A percentile compares a stretch with the other conserved stretches of the same genome.
Evolutionary conservation across 495 filamentous ascomycete species (phyloP).

Genomic region (Hypoxylon fuscum): DNA sequence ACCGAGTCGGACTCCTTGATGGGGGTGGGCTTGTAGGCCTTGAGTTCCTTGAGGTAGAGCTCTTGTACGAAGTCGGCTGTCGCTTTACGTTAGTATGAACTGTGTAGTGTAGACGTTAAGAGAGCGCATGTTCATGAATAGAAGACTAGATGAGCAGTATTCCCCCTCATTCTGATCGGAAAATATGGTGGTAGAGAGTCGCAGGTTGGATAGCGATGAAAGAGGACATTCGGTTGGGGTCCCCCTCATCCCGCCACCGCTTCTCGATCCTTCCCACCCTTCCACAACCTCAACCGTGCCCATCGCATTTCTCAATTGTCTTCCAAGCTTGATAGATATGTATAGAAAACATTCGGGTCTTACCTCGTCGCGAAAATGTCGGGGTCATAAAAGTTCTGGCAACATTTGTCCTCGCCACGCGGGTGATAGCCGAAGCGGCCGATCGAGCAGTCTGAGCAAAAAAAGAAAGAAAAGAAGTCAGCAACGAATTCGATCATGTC

Average conservation of each 20-base stretch:
- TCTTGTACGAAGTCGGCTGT: slow-evolving; percentile 95
- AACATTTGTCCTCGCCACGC: slow-evolving; percentile 77
- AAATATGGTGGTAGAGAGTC: too few species aligned
- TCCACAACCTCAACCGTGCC: slow-evolving; percentile 1
- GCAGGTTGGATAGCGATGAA: not conserved
- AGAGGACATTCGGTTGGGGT: not conserved
- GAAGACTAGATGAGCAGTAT: too few species aligned
- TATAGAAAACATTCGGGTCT: slow-evolving; percentile 46
- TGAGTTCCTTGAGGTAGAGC: slow-evolving; percentile 94
- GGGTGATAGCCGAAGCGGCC: slow-evolving; percentile 69
- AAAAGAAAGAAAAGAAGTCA: slow-evolving; percentile 39
- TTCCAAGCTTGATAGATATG: slow-evolving; percentile 3
- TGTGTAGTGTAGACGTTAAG: slow-evolving; percentile 34
- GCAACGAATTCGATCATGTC: too few species aligned
- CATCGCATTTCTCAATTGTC: slow-evolving; percentile 18
- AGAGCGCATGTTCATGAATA: too few species aligned
- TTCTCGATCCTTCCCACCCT: not conserved
- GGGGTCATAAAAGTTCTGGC: slow-evolving; percentile 83
- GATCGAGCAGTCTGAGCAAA: slow-evolving; percentile 72
- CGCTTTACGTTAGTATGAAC: slow-evolving; percentile 10
- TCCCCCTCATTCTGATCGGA: too few species aligned
- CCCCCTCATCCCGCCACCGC: not conserved
- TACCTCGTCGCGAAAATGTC: slow-evolving; percentile 79
- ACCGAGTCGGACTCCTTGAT: slow-evolving; percentile 87
- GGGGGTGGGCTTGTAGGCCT: slow-evolving; percentile 85